These are phyloP conservation scores for Trichoderma citrinoviride DNA, from an alignment of 2,329 filamentous ascomycete genomes.

Conservation along the genomic window DNA sequence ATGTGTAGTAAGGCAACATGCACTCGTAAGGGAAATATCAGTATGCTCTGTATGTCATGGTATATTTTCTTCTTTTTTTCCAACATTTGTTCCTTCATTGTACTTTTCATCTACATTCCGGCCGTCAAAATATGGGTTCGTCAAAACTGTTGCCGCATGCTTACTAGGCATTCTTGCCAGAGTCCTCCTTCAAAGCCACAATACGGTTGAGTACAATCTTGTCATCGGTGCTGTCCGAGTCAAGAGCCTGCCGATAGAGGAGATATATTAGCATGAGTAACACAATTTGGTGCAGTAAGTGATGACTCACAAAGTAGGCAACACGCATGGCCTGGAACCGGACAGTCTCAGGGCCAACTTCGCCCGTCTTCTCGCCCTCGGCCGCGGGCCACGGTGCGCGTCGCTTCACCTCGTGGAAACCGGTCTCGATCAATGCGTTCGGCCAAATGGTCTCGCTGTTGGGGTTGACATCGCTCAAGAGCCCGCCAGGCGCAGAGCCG, in stretches of 20 bases:
- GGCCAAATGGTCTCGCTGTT: slow-evolving; percentile 72
- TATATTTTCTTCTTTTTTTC: no score
- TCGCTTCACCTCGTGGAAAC: slow-evolving; percentile 68
- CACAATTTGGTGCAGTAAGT: background rate
- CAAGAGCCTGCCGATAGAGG: slow-evolving; percentile 51
- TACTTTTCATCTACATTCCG: no score
- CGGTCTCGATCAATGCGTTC: slow-evolving; percentile 72
- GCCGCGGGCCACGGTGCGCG: slow-evolving; percentile 78
- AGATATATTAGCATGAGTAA: background rate
- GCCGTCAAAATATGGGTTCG: no score
- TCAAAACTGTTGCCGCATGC: no score
- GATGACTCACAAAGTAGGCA: slow-evolving; percentile 64
- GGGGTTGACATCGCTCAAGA: slow-evolving; percentile 75
- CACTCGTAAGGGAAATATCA: no score
- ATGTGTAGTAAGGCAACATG: no score
- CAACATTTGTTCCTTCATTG: no score
- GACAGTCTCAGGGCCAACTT: slow-evolving; percentile 63
- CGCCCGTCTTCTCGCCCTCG: slow-evolving; percentile 53
- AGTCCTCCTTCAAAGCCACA: slow-evolving; percentile 80
- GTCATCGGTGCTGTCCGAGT: slow-evolving; percentile 69
- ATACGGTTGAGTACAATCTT: slow-evolving; percentile 82
- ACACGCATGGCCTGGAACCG: slow-evolving; percentile 85
- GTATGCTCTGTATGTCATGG: no score
- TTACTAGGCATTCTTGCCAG: slow-evolving; percentile 10
- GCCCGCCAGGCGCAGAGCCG: slow-evolving; percentile 70